Evolutionary conservation across 2,329 filamentous ascomycete species (phyloP).

Genomic region (Diaporthe sp.): DNA sequence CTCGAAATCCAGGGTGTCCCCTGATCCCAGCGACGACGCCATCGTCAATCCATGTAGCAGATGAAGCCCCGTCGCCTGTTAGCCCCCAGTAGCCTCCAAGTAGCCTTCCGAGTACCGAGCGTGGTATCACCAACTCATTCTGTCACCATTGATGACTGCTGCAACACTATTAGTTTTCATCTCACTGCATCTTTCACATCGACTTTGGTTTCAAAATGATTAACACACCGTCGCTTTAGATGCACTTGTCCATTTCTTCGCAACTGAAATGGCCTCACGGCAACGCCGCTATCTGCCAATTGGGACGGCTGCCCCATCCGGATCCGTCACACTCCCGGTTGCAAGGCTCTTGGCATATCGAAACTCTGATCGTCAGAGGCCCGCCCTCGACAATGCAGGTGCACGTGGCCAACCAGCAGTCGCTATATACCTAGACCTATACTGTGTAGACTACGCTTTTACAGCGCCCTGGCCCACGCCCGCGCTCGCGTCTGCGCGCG

Average conservation of each 20-base stretch:
- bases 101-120: conserved; percentile 21
- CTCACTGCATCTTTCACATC: background rate
- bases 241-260: background rate
- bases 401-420: conserved; percentile 12
- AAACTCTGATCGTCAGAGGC: conserved; percentile 34
- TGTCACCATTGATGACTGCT: conserved; percentile 4
- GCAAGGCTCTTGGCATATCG: conserved; percentile 38
- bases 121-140: background rate
- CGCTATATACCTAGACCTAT: background rate
- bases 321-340: conserved; percentile 38
- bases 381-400: conserved; percentile 16
- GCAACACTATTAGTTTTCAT: background rate
- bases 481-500: background rate
- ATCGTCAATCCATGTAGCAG: background rate
- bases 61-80: background rate
- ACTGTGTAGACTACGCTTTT: background rate
- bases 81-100: conserved; percentile 24
- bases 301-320: conserved; percentile 24
- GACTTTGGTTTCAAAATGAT: background rate
- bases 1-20: background rate
- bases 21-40: background rate
- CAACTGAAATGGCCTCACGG: background rate
- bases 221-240: background rate
- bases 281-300: conserved; percentile 12
- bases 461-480: background rate